Base-by-base conservation (phyloP, 2,329 filamentous ascomycete genomes). In the Botrytis tulipae region DNA sequence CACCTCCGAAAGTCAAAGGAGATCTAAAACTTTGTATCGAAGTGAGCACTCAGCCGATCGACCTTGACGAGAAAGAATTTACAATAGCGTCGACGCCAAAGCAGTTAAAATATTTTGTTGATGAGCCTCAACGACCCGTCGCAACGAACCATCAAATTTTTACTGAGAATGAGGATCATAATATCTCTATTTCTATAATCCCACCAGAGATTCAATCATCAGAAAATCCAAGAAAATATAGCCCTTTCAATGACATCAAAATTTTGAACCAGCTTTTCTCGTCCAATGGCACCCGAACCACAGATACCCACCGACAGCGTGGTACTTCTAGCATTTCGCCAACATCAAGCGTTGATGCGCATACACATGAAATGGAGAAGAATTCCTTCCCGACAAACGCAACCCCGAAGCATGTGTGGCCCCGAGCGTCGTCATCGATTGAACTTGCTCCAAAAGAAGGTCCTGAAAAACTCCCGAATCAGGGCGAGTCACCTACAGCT, bases 231-330 rank as follows among this genome's bases (percentile, higher is more conserved):
- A 22, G 29, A 42, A 57, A 57, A 25, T 57, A 44, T 18, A 48
- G 66, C 18, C 66, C 48, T 57, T 68, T 68, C n/a, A n/a, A 68
- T 6, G 48, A 68, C n/a, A n/a, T 42, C 12, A 37, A 57, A 29
- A 25, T 18, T 42, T 54, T 68, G 66, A 57, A 68, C 35, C 37
- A 57, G 8, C 35, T 68, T 42, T 68, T 68, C 48, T 68, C 66
- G 14, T 57, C 66, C 5, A 68, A 22, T 57, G 48, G 18, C n/a
- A 25, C 66, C 40, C n/a, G 35, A 51, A 37, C 48, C 16, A 42
- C 14, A 8, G 66, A 57, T 22, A 25, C 10, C n/a, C 18, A 68
- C 1, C 48, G 37, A 10, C 1, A 37, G 12, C n/a, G 35, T 14
- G 54, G 66, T 42, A 57, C 18, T 22, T 29, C 48, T 14, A 68